Evolutionary conservation across 768 basidiomycete genomes (phyloP).

Genomic region (Lyophyllum shimeji): DNA sequence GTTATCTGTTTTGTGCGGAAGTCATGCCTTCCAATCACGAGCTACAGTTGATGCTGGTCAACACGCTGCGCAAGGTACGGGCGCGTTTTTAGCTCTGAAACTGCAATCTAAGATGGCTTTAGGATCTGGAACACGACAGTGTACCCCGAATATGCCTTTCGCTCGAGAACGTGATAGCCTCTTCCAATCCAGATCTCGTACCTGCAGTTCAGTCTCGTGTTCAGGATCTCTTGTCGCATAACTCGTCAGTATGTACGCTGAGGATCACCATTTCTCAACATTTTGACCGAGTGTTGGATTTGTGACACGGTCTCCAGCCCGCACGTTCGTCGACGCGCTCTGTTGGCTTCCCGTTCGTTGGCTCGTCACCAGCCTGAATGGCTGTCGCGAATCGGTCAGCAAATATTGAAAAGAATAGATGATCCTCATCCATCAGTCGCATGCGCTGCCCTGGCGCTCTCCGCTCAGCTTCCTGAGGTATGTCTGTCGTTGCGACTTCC

Average conservation of each 20-base stretch:
- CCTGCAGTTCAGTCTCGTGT: slow-evolving; percentile 74
- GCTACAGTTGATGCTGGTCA: slow-evolving; percentile 80
- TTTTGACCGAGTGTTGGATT: slow-evolving; percentile 7
- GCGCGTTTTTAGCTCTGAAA: neutral
- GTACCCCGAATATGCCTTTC: slow-evolving; percentile 67
- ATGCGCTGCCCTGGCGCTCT: slow-evolving; percentile 42
- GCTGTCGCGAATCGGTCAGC: slow-evolving; percentile 39
- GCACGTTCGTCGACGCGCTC: slow-evolving; percentile 59
- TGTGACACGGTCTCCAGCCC: slow-evolving; percentile 37
- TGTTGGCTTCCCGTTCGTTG: slow-evolving; percentile 58
- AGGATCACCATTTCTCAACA: neutral
- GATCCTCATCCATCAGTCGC: slow-evolving; percentile 46
- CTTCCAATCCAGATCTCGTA: slow-evolving; percentile 63
- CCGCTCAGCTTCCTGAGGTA: slow-evolving; percentile 25
- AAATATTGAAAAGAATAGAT: slow-evolving; percentile 37
- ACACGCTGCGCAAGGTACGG: slow-evolving; percentile 76
- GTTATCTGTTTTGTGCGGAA: slow-evolving; percentile 76
- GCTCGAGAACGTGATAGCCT: slow-evolving; percentile 63
- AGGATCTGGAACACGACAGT: slow-evolving; percentile 72
- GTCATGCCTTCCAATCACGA: slow-evolving; percentile 71
- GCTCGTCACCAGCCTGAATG: slow-evolving; percentile 45
- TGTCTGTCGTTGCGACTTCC: neutral
- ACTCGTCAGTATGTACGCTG: slow-evolving; percentile 62
- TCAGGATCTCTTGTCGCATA: slow-evolving; percentile 64
- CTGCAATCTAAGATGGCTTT: neutral